Evolutionary conservation across 805 yeast species (phyloP), one percentile per base, ranked within the genome.

Genomic region (Priceomyces carsonii): DNA sequence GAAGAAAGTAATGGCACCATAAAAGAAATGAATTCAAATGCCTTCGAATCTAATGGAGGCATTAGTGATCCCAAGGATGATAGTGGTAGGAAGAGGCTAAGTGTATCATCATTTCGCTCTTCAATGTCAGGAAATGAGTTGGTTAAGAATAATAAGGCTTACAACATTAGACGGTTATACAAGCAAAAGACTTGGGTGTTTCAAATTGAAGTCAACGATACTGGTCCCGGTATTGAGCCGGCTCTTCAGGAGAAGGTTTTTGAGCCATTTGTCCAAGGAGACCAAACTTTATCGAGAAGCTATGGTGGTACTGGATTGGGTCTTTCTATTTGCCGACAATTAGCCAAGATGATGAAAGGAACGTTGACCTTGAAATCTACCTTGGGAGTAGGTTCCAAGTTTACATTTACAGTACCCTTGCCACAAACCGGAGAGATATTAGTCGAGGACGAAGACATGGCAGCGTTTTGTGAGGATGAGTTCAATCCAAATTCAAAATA

Each of bases 261-360:
- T 59, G 97, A 93, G 51, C 97, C 98, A 1, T 91, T 91, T 66
- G 89, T 90, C 13, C 99, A 91, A 63, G 99, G 98, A 35, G 98
- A 91, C 53, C 96, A 89, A 58, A 88, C 96, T 0, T 69, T 88
- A 18, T 85, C 95, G 4, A 73, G 95, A 53, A 86, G 90, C 38
- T 82, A 85, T 53, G 97, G 98, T 39, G 99, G 99, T 47, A 93
- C 97, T 0, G 99, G 98, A 2, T 69, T 91, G 31, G 99, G 99
- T 1, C 72, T 91, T 28, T 73, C 81, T 1, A 91, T 91, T 51
- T 93, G 97, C 61, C 72, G 87, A 40, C 97, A 91, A 59, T 74
- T 93, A 40, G 96, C 96, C 0, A 76, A 74, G 22, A 78, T 90
- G 79, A 91, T 91, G 98, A 75, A 80, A 38, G 96, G 99, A 38